These are phyloP conservation scores for Boletus sp. DNA, from an alignment of 768 basidiomycete species.

Conservation along the genomic window DNA sequence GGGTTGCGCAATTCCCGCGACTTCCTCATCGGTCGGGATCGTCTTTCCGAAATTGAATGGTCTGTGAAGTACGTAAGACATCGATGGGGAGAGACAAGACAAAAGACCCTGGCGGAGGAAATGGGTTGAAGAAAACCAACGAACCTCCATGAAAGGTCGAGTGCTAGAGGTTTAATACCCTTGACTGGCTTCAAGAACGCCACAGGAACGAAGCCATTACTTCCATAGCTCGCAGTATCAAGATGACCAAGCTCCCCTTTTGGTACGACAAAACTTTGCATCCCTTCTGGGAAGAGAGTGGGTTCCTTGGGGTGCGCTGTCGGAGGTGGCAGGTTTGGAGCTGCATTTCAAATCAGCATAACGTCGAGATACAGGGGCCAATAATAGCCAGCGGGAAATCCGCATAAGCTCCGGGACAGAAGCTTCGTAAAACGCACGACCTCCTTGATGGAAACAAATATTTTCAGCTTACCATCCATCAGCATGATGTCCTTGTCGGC, in stretches of 20 bases:
- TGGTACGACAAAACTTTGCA: conserved; percentile 28
- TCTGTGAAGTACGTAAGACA: conserved; percentile 24
- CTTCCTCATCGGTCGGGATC: conserved; percentile 33
- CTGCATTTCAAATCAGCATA: conserved; percentile 35
- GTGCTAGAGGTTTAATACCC: conserved; percentile 53
- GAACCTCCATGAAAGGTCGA: conserved; percentile 69
- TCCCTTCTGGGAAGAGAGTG: conserved; percentile 32
- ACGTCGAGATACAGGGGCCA: conserved; percentile 13
- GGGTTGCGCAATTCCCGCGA: conserved; percentile 17
- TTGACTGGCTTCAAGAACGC: conserved; percentile 49
- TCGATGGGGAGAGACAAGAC: not conserved
- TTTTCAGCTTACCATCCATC: conserved; percentile 52
- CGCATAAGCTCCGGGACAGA: conserved; percentile 23
- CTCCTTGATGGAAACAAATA: conserved; percentile 6
- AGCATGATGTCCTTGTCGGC: conserved; percentile 48
- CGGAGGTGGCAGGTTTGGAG: conserved; percentile 54
- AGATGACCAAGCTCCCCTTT: conserved; percentile 8
- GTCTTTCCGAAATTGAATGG: conserved; percentile 45
- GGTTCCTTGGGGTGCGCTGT: conserved; percentile 39
- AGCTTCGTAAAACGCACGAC: conserved; percentile 12
- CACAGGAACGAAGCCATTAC: not conserved
- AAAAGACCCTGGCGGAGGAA: not conserved
- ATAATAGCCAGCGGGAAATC: conserved; percentile 17
- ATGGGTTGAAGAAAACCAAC: conserved; percentile 17
- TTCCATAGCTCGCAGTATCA: not conserved